Evolutionary conservation across 2,329 filamentous ascomycete genomes (phyloP), one percentile per base, ranked within the genome.

Genomic region (Fusarium floridanum): DNA sequence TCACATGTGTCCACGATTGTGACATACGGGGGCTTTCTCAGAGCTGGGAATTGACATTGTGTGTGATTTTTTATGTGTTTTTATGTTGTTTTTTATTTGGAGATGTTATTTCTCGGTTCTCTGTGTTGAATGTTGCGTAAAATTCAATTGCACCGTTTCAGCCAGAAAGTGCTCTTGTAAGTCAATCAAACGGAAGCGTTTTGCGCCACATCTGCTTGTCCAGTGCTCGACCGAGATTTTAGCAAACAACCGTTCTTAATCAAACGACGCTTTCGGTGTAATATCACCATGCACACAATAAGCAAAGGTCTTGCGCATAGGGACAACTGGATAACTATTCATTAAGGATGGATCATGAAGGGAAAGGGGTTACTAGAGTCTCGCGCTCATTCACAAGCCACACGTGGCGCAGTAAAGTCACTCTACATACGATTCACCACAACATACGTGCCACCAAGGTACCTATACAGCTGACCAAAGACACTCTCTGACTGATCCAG

Each of bases 341-440:
- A 27, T 17, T 4, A 17, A 50, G 45, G 27, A 50, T 27, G 9
- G 5, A 50, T 50, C 5, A 29, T 27, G 2, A 50, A 11, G 27
- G 14, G 16, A 24, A 32, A 48, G 43, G 48, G 43, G 32, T 17
- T 61, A 9, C 5, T 3, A 16, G 8, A 29, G 32, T 17, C 20
- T 12, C 7, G 36, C 16, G 29, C 17, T 20, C 29, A 39, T 29
- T 24, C 59, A 48, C 32, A 71, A 67, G 71, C 71, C 71, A 74
- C 71, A 66, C 3, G 71, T 73, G 71, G 71, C 71, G 71, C 48
- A 74, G 36, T 4, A 5, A 20, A 11, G 45, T 62, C 24, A 2
- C 43, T 20, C 12, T 71, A 73, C 70, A 22, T 72, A 3, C n/a
- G 3, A 5, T 10, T 2, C 0, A 2, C 3, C 14, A 39, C 34